These are phyloP conservation scores for Leucosporidium creatinivorum DNA, from an alignment of 768 basidiomycete genomes.

Conservation along the genomic window DNA sequence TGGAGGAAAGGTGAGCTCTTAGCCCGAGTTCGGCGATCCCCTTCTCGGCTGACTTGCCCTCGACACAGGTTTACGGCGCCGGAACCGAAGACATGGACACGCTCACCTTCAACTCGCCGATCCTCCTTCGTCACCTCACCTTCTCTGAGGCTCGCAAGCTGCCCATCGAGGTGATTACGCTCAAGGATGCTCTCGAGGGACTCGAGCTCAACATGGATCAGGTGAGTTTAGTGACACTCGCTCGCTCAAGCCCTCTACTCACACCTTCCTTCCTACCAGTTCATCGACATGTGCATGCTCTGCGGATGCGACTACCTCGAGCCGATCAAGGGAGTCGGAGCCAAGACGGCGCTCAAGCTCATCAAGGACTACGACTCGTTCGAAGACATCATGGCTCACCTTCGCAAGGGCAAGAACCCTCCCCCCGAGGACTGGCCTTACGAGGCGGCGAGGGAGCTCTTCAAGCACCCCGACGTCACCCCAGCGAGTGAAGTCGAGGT, in stretches of 20 bases:
- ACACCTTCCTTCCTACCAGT: slow-evolving; percentile 49
- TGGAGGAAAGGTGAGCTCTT: slow-evolving; percentile 65
- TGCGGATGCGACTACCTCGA: slow-evolving; percentile 98
- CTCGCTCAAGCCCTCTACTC: not conserved
- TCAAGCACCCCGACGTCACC: slow-evolving; percentile 79
- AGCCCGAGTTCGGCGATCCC: not conserved
- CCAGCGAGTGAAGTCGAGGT: slow-evolving; percentile 83
- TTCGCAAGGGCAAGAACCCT: slow-evolving; percentile 51
- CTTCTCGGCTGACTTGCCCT: not conserved
- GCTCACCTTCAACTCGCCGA: slow-evolving; percentile 85
- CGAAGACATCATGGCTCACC: slow-evolving; percentile 62
- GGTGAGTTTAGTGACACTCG: slow-evolving; percentile 45
- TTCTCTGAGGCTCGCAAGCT: slow-evolving; percentile 97
- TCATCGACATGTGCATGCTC: slow-evolving; percentile 90
- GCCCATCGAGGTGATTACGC: slow-evolving; percentile 85
- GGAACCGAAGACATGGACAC: slow-evolving; percentile 99
- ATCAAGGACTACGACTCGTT: slow-evolving; percentile 73
- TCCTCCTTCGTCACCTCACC: slow-evolving; percentile 88
- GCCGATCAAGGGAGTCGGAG: slow-evolving; percentile 94
- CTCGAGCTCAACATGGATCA: slow-evolving; percentile 87
- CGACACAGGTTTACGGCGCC: slow-evolving; percentile 76
- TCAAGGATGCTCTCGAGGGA: slow-evolving; percentile 74
- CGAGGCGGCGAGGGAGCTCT: slow-evolving; percentile 87
- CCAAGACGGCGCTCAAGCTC: slow-evolving; percentile 89
- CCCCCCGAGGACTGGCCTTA: slow-evolving; percentile 96